Base-by-base conservation (phyloP, 208 protist species). In the Crithidia brevicula region DNA sequence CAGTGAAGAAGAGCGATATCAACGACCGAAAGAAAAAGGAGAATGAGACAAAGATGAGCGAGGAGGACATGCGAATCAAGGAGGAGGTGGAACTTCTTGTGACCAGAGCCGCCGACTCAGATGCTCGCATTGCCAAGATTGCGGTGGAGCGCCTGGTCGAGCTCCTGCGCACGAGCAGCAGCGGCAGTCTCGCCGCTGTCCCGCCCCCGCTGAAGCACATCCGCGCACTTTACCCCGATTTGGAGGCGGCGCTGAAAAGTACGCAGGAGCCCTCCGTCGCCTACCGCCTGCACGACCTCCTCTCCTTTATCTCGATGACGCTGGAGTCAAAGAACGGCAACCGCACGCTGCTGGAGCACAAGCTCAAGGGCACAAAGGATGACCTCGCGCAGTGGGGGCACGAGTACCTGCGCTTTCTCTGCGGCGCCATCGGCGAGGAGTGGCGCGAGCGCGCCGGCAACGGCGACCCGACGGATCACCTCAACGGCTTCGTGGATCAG, bases 191-290 rank as follows among this genome's bases (percentile, higher is more conserved):
- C 78, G 99, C 98, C 0, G 98, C 98, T 5, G 97, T 99, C 33
- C 99, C 99, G 34, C 99, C 99, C 78, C 98, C 99, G 25, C 91
- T 99, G 70, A 99, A 99, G 83, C 99, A 99, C 74, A 81, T 99
- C 9, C 90, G 98, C 15, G 70, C 88, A 8, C 95, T 99, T 70
- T 99, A 98, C 74, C 74, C 82, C 5, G 72, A 89, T 10, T 74
- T 99, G n/a, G 96, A 97, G 45, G 83, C 81, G 47, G 74, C 85
- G 4, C 92, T 97, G 51, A 91, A 90, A 49, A 86, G 69, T 16
- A 85, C 81, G 25, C 70, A 82, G 36, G 78, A 93, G 45, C 53
- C 64, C 1, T 56, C 58, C 28, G 62, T 92, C 7, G 65, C 96
- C 33, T 87, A 79, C 40, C 67, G 93, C 36, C 84, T 99, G 30